A percentile compares a stretch with the other conserved stretches of the same genome.
These are phyloP conservation scores for Cutaneotrichosporon cavernicola DNA, from an alignment of 1,284 basidiomycete species.

Conservation along the genomic window DNA sequence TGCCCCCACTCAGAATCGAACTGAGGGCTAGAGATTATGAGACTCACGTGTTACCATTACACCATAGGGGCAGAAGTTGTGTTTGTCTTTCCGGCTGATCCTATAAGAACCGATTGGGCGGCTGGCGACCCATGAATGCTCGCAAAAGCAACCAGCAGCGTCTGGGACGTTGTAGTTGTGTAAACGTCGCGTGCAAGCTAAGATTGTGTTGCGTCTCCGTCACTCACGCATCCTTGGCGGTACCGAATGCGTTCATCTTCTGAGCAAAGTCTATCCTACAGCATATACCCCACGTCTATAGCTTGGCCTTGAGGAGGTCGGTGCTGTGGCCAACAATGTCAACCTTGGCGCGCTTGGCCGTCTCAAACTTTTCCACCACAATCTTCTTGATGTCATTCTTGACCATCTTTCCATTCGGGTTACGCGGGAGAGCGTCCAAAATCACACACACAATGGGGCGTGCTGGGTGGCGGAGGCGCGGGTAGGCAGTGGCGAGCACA, in stretches of 20 bases:
- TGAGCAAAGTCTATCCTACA: neutral
- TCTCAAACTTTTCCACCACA: slow-evolving; percentile 17
- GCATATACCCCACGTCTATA: neutral
- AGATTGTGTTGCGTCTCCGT: too few species aligned
- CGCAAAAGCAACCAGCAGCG: too few species aligned
- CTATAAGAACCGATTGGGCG: too few species aligned
- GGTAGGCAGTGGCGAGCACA: slow-evolving; percentile 1
- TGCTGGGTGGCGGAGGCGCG: slow-evolving; percentile 17
- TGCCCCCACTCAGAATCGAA: slow-evolving; percentile 12
- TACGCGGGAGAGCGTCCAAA: slow-evolving; percentile 17
- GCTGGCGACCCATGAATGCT: too few species aligned
- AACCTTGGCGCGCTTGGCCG: slow-evolving; percentile 4
- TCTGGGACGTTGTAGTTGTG: too few species aligned
- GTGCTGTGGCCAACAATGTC: neutral
- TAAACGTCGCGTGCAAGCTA: too few species aligned
- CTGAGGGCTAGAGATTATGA: slow-evolving; percentile 11
- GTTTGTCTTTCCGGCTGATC: neutral
- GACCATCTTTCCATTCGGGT: slow-evolving; percentile 27
- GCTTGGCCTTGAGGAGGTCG: slow-evolving; percentile 13
- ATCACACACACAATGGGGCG: slow-evolving; percentile 18
- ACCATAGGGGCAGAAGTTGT: slow-evolving; percentile 6
- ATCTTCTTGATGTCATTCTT: slow-evolving; percentile 26
- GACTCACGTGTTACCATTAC: slow-evolving; percentile 11
- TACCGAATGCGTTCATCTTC: neutral
- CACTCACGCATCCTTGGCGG: neutral